These are phyloP conservation scores for Reutealis trisperma DNA, from an alignment of 345 rosid genomes.

Conservation along the genomic window DNA sequence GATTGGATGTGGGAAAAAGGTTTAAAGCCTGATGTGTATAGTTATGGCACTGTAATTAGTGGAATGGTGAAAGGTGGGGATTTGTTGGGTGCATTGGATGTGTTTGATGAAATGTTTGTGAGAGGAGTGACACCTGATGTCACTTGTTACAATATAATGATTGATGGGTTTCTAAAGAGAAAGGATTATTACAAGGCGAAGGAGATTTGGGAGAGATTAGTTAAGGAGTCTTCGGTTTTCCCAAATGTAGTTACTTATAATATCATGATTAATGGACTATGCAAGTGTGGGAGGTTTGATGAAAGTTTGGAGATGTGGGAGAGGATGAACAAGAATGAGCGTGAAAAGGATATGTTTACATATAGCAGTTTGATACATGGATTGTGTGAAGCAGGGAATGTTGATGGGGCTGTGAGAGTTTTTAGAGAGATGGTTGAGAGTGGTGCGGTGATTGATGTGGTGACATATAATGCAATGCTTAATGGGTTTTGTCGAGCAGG, in stretches of 20 bases:
- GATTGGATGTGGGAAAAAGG: conserved; percentile 59
- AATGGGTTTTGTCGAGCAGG: conserved; percentile 64
- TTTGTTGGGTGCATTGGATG: conserved; percentile 47
- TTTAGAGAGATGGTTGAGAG: conserved; percentile 63
- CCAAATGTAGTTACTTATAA: conserved; percentile 82
- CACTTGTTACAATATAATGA: conserved; percentile 68
- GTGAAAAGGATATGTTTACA: conserved; percentile 64
- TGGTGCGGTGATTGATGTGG: conserved; percentile 56
- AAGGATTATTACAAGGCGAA: conserved; percentile 51
- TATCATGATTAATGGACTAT: conserved; percentile 79
- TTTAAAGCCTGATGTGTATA: conserved; percentile 57
- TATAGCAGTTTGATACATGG: conserved; percentile 70
- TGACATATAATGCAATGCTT: conserved; percentile 77
- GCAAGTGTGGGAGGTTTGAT: conserved; percentile 65
- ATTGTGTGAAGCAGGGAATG: conserved; percentile 59
- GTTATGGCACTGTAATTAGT: conserved; percentile 59
- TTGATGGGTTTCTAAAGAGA: conserved; percentile 67
- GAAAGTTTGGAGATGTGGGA: conserved; percentile 75
- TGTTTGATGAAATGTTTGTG: conserved; percentile 83
- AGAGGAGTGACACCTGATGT: conserved; percentile 59
- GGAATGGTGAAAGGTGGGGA: conserved; percentile 58
- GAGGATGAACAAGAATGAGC: conserved; percentile 69
- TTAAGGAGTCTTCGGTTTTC: conserved; percentile 48
- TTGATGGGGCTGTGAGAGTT: conserved; percentile 67
- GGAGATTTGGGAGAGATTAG: conserved; percentile 64